Base-by-base conservation (phyloP, 2,329 filamentous ascomycete genomes). In the Mycogone perniciosa region DNA sequence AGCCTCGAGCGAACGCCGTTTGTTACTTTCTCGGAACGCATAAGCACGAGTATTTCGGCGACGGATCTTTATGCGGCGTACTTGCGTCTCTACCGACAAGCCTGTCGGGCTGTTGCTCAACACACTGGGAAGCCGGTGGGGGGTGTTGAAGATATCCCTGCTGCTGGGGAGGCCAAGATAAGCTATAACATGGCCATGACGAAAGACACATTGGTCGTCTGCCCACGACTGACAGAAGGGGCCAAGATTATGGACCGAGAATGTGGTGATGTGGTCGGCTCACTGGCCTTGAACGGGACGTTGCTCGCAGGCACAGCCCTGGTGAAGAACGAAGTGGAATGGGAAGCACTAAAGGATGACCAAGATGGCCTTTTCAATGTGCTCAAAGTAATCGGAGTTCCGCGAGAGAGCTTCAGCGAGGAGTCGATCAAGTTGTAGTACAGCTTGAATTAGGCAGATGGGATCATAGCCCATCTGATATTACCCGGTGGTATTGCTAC, bases 141-240 rank as follows among this genome's bases (percentile, higher is more conserved):
- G 6, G 26, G 43, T 8, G 38, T 53, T 0, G 59, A 62, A 2
- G 62, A 62, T 2, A 55, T 51, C 10, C 62, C 66, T 9, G 46
- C 48, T 1, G 62, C 66, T 4, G 72, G 71, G 4, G 70, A 74
- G 54, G 73, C 79, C 0, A 59, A 58, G n/a, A 80, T 84, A 44
- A 83, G 80, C 64, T 85, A 85, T 63, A 85, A 85, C 60, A 64
- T 85, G 56, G 81, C 76, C 45, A 72, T 85, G 68, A 85, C 81
- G 20, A 67, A 69, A 52, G 66, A 64, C 11, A 69, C 67, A 1
- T 71, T 85, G 62, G 77, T 77, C 0, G 53, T 85, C 1, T 75
- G 76, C 53, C 82, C 82, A 1, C 70, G 82, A 2, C 56, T 71
- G 2, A 70, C 74, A 0, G 81, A 84, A 59, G 80, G 81, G 0